These are phyloP conservation scores for Dictyostelium intermedium DNA, from an alignment of 78 protist genomes.

Conservation along the genomic window DNA sequence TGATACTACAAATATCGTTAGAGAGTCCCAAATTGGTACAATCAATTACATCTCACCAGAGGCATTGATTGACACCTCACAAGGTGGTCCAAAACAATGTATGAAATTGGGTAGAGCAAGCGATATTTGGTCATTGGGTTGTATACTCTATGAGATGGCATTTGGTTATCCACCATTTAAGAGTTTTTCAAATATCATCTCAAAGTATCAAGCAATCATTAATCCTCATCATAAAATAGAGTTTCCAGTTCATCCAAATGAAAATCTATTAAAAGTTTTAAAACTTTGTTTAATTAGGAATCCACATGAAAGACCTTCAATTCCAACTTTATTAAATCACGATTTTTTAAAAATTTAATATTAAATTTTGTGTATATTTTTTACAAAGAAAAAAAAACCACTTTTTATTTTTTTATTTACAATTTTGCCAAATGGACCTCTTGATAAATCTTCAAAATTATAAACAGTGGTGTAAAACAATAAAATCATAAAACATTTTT, in stretches of 20 bases:
- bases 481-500: no score
- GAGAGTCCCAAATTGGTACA: constrained; percentile 95
- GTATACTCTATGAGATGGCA: constrained; percentile 94
- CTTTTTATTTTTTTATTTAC: no score
- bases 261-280: constrained; percentile 78
- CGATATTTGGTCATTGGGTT: constrained; percentile 97
- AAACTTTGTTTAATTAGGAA: constrained; percentile 82
- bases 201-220: constrained; percentile 81
- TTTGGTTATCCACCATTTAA: constrained; percentile 92
- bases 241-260: constrained; percentile 49
- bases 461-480: no score
- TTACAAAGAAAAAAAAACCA: no score
- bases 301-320: constrained; percentile 78
- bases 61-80: constrained; percentile 79
- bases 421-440: no score
- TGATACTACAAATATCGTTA: constrained; percentile 90
- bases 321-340: constrained; percentile 85
- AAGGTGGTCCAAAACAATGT: constrained; percentile 27
- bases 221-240: constrained; percentile 55
- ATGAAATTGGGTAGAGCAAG: constrained; percentile 84
- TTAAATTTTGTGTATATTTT: neutral
- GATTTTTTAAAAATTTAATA: constrained; percentile 79
- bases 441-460: no score
- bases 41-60: constrained; percentile 98
- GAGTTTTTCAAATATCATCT: neutral